Base-by-base conservation (phyloP, 2,329 filamentous ascomycete species). In the Fusarium sp. region DNA sequence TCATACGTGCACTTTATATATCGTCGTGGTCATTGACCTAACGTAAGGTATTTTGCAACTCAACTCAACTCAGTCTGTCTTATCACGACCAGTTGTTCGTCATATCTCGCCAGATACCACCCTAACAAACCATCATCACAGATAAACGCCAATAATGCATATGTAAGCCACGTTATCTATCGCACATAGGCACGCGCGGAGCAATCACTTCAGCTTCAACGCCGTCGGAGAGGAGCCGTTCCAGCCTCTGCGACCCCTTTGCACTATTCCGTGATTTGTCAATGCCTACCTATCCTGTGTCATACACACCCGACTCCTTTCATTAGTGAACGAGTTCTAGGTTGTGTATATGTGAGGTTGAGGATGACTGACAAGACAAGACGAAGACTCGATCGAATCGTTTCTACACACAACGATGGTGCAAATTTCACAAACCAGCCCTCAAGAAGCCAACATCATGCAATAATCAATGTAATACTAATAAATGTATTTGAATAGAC, bases 221-320 rank as follows among this genome's bases (percentile, higher is more conserved):
- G 11, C 11, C 28, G 28, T 30, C 28, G 10, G 28, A 30, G 28
- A 30, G 14, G 14, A 33, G 30, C 6, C 30, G 14, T 33, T 33
- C 30, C 30, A 15, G 7, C 14, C 5, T 14, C 15, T 14, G 30
- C 30, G 13, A 14, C 30, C 14, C 30, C 10, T 33, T 33, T 33
- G 30, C 17, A n/a, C 32, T n/a, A 35, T 28, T n/a, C 15, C 10
- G 41, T 68, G 53, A 52, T 52, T 67, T 55, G 59, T 15, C 19
- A 39, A 49, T 65, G 50, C 20, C 20, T 20, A 20, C 14, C 13
- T 22, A 3, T 13, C 7, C 8, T 17, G 33, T 17, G 19, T 20
- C 22, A 15, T 19, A 24, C 28, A 5, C 24, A 44, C 52, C 20
- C 32, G 17, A 65, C n/a, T 37, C n/a, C 35, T n/a, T 9, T 24